Evolutionary conservation across 306 rosid genomes (phyloP), one percentile per base, ranked within the genome.

Genomic region (Trifolium fragiferum): DNA sequence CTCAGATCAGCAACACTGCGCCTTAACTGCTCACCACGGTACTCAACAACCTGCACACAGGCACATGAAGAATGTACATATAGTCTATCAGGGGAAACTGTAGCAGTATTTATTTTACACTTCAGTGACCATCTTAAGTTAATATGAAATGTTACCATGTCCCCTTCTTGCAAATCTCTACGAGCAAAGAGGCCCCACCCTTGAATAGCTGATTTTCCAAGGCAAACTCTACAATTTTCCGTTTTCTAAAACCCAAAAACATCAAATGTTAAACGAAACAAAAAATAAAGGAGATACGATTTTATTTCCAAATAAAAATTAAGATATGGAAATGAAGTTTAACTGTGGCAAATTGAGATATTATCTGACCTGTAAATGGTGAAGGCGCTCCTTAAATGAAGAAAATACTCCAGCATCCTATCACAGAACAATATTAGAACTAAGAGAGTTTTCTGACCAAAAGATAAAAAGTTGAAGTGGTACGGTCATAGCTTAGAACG

Each of bases 121-220:
- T 63, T 59, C 12, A 20, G 55, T 43, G 43, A 77, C 67, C 76
- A 68, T 61, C 60, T 76, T 61, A 65, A 30, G 38, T 63, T 62
- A 35, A 75, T 74, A 72, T 20, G 63, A 8, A 58, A 61, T 38
- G 63, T 86, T 77, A 94, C 98, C 98, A 91, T 88, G 76, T 94
- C 95, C 78, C 98, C 98, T 89, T 88, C 98, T 81, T 90, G 95
- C 66, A 94, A 84, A 76, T 90, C 84, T 76, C 81, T 84, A 23
- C 92, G 88, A 11, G 98, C 97, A 91, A 94, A 91, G 76, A 94
- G 95, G 47, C 98, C 98, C 98, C 98, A 94, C 77, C 96, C 96
- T 80, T 91, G 95, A 84, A 94, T 88, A 50, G 92, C 90, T 38
- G 98, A 94, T 83, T 90, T 94, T 54, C 98, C 96, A 25, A 84